Base-by-base conservation (phyloP, 2,329 filamentous ascomycete species). In the Ophiostoma perfectum region DNA sequence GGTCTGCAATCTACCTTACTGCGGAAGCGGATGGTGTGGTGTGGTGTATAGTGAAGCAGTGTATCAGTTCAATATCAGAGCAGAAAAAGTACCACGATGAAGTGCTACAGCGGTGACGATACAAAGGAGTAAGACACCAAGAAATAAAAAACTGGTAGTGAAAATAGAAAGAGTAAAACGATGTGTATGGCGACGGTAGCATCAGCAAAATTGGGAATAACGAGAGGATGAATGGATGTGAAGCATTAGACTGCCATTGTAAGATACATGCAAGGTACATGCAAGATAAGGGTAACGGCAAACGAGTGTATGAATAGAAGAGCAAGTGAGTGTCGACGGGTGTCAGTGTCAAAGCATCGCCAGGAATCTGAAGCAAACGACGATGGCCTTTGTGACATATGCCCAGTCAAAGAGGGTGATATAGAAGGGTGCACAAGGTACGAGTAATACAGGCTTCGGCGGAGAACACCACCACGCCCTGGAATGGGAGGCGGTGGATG, bases 371-470 rank as follows among this genome's bases (percentile, higher is more conserved):
- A 55, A 55, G 49, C 49, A 55, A 27, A 27, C 27, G 49, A 55
- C 49, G 18, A 55, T 55, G 49, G 49, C n/a, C 49, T 55, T 18
- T 55, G n/a, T 55, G 49, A 55, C 49, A 55, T 18, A 55, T 55
- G 49, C 49, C 49, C 49, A 55, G 27, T 18, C 49, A 55, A 36
- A 55, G n/a, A 27, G 49, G 4, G 8, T 18, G n/a, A 52, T 45
- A 12, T 5, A 3, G 47, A n/a, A n/a, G 47, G 18, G 47, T n/a
- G 47, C 16, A 52, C 47, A 27, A 16, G 47, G 47, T 52, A 52
- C 16, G n/a, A 5, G n/a, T 18, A 52, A 18, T 47, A 2, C 27
- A 27, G 2, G 2, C 27, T 27, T 9, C 18, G 18, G 45, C 49
- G 27, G 49, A n/a, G n/a, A 55, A 9, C 9, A 9, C 49, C 49